These are phyloP conservation scores for Davidsoniella eucalypti DNA, from an alignment of 2,329 filamentous ascomycete species.

Conservation along the genomic window DNA sequence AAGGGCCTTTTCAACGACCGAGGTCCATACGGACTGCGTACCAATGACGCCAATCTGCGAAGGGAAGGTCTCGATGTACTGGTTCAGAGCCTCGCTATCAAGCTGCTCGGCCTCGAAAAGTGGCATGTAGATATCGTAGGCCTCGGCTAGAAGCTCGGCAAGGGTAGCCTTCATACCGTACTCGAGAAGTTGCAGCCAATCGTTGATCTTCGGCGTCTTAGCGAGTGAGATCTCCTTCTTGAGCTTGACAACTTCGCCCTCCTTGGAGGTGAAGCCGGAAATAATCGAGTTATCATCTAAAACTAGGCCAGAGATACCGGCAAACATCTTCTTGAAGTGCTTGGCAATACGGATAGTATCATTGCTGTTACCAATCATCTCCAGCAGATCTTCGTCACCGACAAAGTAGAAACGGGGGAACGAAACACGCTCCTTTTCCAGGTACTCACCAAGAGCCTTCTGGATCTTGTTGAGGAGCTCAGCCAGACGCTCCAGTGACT, in stretches of 20 bases:
- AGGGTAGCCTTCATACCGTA: conserved; percentile 86
- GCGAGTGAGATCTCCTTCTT: conserved; percentile 84
- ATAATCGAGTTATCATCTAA: conserved; percentile 87
- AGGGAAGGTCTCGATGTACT: conserved; percentile 73
- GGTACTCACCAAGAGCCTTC: conserved; percentile 93
- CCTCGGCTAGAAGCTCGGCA: conserved; percentile 77
- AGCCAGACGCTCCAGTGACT: conserved; percentile 87
- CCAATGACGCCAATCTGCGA: conserved; percentile 92
- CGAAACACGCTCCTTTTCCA: conserved; percentile 91
- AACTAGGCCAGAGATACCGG: conserved; percentile 74
- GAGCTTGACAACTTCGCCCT: conserved; percentile 73
- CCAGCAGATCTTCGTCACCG: conserved; percentile 90
- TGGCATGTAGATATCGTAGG: conserved; percentile 63
- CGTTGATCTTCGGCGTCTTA: conserved; percentile 93
- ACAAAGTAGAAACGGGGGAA: conserved; percentile 99
- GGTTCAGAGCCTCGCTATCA: conserved; percentile 51
- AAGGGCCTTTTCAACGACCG: conserved; percentile 64
- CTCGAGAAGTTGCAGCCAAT: conserved; percentile 92
- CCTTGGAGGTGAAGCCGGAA: conserved; percentile 84
- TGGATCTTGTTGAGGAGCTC: conserved; percentile 98
- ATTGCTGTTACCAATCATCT: conserved; percentile 99
- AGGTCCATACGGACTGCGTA: conserved; percentile 88
- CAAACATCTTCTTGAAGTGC: conserved; percentile 99
- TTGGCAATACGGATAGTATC: conserved; percentile 93
- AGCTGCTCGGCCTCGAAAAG: conserved; percentile 59